These are phyloP conservation scores for Acephala macrosclerotiorum DNA, from an alignment of 2,329 filamentous ascomycete species.

Conservation along the genomic window DNA sequence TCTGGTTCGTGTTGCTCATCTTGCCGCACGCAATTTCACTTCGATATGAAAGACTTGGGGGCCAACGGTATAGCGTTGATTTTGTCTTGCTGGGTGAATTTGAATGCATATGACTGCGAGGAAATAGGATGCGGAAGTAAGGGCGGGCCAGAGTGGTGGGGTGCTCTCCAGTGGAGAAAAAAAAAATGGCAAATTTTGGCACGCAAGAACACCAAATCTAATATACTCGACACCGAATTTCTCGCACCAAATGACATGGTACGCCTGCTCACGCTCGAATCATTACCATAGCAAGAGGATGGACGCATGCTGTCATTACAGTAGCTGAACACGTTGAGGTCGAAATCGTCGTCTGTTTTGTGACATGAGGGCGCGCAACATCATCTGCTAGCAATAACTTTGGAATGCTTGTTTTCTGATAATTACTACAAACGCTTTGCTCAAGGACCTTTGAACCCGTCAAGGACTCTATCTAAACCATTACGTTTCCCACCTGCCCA, in stretches of 20 bases:
- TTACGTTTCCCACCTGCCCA: slow-evolving; percentile 15
- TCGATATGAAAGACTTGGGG: neutral
- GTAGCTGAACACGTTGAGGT: neutral
- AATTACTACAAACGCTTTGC: neutral
- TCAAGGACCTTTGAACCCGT: slow-evolving; percentile 24
- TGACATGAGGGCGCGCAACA: neutral
- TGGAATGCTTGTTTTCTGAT: no score
- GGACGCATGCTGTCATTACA: neutral
- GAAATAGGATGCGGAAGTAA: no score
- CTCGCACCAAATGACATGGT: no score
- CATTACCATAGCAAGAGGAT: neutral
- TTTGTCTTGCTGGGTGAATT: neutral
- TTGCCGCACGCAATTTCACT: neutral
- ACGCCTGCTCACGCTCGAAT: no score
- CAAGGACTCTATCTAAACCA: slow-evolving; percentile 1
- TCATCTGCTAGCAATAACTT: no score
- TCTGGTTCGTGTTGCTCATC: neutral
- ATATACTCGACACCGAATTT: no score
- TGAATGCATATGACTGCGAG: neutral
- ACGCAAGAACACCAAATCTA: no score
- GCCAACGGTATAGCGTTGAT: neutral
- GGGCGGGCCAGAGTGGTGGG: no score
- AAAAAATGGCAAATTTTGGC: no score
- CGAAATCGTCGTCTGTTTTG: neutral
- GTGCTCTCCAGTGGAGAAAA: no score